Conservation (phyloP, 1,139 yeast genomes). For the Taphrina deformans region DNA sequence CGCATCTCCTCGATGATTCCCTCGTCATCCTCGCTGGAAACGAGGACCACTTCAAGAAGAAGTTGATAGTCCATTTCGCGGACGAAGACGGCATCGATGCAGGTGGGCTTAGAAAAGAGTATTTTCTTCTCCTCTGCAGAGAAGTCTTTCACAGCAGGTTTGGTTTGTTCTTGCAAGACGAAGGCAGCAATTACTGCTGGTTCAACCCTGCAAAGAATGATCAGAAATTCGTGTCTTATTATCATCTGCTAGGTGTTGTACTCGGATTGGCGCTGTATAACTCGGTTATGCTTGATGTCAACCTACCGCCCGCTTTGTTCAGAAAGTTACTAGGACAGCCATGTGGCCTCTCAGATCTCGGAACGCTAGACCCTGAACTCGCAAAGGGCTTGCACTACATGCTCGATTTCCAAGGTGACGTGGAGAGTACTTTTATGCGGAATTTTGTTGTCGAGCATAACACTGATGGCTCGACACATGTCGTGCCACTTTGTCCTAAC, state of each 20-base stretch:
- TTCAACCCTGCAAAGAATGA: slow-evolving; percentile 50
- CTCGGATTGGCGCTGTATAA: slow-evolving; percentile 89
- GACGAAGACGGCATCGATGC: slow-evolving; percentile 93
- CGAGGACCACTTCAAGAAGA: slow-evolving; percentile 66
- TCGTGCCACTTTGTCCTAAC: slow-evolving; percentile 55
- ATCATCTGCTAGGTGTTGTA: slow-evolving; percentile 77
- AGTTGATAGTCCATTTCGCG: slow-evolving; percentile 72
- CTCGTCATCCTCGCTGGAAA: slow-evolving; percentile 56
- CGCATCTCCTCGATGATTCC: slow-evolving; percentile 70
- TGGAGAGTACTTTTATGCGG: slow-evolving; percentile 52
- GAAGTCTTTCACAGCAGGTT: slow-evolving; percentile 67
- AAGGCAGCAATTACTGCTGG: slow-evolving; percentile 75
- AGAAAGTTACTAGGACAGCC: slow-evolving; percentile 66
- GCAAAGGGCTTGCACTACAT: slow-evolving; percentile 60
- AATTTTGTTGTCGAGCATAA: slow-evolving; percentile 47
- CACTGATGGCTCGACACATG: slow-evolving; percentile 42
- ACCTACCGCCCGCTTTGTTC: slow-evolving; percentile 73
- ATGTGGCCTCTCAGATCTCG: slow-evolving; percentile 62
- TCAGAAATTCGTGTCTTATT: slow-evolving; percentile 49
- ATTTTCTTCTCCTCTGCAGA: slow-evolving; percentile 75
- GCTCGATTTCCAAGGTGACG: slow-evolving; percentile 53
- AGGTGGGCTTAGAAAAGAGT: slow-evolving; percentile 89
- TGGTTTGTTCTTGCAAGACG: slow-evolving; percentile 54
- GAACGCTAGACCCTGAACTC: slow-evolving; percentile 65
- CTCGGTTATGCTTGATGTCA: slow-evolving; percentile 77